Conservation (phyloP, 495 filamentous ascomycete genomes). For the Ascobolus immersus region DNA sequence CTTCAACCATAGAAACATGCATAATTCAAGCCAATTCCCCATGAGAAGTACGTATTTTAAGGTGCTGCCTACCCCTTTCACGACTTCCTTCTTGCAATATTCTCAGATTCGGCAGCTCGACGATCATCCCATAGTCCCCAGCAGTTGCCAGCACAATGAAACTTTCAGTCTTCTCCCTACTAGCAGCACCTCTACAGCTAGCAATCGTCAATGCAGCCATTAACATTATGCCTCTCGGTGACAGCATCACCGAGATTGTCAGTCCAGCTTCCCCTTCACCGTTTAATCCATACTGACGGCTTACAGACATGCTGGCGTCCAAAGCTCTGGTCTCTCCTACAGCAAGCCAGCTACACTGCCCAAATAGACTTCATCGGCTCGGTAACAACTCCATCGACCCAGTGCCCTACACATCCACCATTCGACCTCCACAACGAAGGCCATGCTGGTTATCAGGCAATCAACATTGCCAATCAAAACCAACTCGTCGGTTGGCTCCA, state of each 20-base stretch:
- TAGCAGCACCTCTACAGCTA: too few relatives aligned
- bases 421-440: slow-evolving; percentile 28
- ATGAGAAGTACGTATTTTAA: too few relatives aligned
- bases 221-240: slow-evolving; percentile 24
- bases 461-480: slow-evolving; percentile 24
- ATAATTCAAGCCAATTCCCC: too few relatives aligned
- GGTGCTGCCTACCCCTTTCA: too few relatives aligned
- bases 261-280: not conserved
- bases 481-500: slow-evolving; percentile 26
- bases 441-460: slow-evolving; percentile 27
- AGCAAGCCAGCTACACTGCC: slow-evolving; percentile 18
- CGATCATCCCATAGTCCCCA: too few relatives aligned
- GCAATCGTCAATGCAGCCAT: too few relatives aligned
- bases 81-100: too few relatives aligned
- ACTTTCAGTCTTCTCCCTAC: too few relatives aligned
- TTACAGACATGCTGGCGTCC: slow-evolving; percentile 20
- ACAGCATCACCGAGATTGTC: slow-evolving; percentile 26
- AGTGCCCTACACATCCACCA: slow-evolving; percentile 11
- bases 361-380: slow-evolving; percentile 27
- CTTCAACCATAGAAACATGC: too few relatives aligned
- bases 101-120: too few relatives aligned
- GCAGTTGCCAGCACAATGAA: too few relatives aligned
- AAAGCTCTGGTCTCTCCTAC: slow-evolving; percentile 22
- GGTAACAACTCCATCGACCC: slow-evolving; percentile 3
- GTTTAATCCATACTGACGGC: not conserved